Evolutionary conservation across 768 basidiomycete species (phyloP), one percentile per base, ranked within the genome.

Genomic region (Boletus patriciae): DNA sequence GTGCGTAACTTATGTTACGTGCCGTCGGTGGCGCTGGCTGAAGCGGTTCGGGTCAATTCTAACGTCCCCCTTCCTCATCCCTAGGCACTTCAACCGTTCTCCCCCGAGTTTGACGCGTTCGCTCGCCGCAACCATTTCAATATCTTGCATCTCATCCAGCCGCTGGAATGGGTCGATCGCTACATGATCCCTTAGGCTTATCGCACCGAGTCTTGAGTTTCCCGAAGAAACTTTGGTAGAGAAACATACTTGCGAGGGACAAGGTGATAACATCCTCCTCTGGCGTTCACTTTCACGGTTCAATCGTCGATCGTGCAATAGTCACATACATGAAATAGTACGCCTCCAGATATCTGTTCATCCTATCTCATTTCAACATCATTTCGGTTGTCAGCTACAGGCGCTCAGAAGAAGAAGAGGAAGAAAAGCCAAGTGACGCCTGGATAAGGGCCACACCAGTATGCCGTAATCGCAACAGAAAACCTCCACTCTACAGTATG

Each of bases 401-500:
- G 3, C 75, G 80, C 25, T 70, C 75, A 5, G 61, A 72, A 46
- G 79, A 79, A 23, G 82, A 83, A n/a, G n/a, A n/a, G 6, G 82
- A 83, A 55, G 50, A 80, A 31, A 76, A 76, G 56, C 77, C 80
- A 0, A 78, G 79, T 46, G 79, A 81, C 33, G 80, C 84, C 21
- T 83, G 80, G 81, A 66, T 84, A 12, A 83, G 56, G 83, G 83
- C 3, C 83, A 84, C 55, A 80, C 79, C 12, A 80, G 82, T 83
- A 54, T 0, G 62, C 40, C 18, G 11, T 23, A 19, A n/a, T n/a
- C n/a, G n/a, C n/a, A n/a, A n/a, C n/a, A n/a, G n/a, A n/a, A n/a
- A n/a, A n/a, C n/a, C n/a, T n/a, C n/a, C n/a, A n/a, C n/a, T n/a
- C n/a, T n/a, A n/a, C 3, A 43, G n/a, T 10, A 68, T 82, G 82